Evolutionary conservation across 495 filamentous ascomycete genomes (phyloP).

Genomic region (Thermothielavioides terrestris): DNA sequence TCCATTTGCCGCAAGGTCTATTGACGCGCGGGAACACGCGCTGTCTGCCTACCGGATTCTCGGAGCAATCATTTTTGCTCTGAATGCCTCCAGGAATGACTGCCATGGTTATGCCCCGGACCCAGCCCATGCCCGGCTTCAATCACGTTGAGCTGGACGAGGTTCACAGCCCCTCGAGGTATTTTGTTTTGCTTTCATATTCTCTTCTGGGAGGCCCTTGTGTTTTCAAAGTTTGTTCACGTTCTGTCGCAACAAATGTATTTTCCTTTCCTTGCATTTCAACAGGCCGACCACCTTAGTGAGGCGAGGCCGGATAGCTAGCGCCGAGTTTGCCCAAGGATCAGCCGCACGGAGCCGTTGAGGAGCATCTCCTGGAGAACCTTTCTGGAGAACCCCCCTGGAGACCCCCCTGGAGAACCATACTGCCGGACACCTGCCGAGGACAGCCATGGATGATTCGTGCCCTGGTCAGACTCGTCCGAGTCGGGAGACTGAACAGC

Average conservation of each 20-base stretch:
- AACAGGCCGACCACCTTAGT: slow-evolving; percentile 15
- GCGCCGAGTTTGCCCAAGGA: slow-evolving; percentile 2
- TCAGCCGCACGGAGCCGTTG: slow-evolving; percentile 1
- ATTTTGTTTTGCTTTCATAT: slow-evolving; percentile 33
- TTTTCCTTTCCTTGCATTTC: slow-evolving; percentile 16
- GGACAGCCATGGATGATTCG: neutral
- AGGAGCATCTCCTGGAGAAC: slow-evolving; percentile 3
- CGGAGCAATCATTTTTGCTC: slow-evolving; percentile 15
- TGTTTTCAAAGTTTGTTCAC: slow-evolving; percentile 15
- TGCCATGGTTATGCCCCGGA: slow-evolving; percentile 37
- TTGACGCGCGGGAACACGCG: slow-evolving; percentile 12
- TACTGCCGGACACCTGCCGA: slow-evolving; percentile 3
- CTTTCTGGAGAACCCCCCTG: no score
- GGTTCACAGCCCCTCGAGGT: slow-evolving; percentile 47
- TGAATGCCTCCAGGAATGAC: slow-evolving; percentile 28
- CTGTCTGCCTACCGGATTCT: slow-evolving; percentile 13
- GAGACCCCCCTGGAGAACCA: neutral
- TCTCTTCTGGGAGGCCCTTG: slow-evolving; percentile 26
- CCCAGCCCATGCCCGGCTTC: slow-evolving; percentile 41
- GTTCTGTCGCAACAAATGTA: slow-evolving; percentile 22
- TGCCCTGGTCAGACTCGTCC: slow-evolving; percentile 9
- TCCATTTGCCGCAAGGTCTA: slow-evolving; percentile 16
- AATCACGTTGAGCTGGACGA: slow-evolving; percentile 43
- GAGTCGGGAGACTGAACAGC: slow-evolving; percentile 8
- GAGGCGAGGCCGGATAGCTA: slow-evolving; percentile 11